Base-by-base conservation (phyloP, 192 early-diverging fungal genomes). In the Coemansia sp. region DNA sequence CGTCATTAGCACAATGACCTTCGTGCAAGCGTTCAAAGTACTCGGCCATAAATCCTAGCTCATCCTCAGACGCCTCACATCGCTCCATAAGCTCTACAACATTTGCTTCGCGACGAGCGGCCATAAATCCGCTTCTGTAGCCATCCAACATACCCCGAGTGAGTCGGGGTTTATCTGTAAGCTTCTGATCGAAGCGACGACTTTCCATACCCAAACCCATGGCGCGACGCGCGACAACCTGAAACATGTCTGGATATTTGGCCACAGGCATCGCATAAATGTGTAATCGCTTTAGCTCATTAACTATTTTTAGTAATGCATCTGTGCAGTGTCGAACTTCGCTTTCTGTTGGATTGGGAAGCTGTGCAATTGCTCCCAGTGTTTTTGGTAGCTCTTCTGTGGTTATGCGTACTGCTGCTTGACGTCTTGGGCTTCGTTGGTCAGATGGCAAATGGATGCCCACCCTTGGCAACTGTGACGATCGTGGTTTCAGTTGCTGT, bases 71-170 rank as follows among this genome's bases (percentile, higher is more conserved):
- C 9, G 67, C 46, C 11, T 23, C 24, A 9, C 64, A 63, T 32
- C 51, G 10, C 19, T 52, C 24, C 0, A 74, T 31, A 21, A 74
- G 14, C 4, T 61, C 50, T 6, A 51, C 25, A 2, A 56, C 42
- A 11, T 68, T 59, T 0, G 23, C 53, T 8, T 64, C 63, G n/a
- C 24, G 27, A 7, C 52, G 25, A 5, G 71, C 68, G 10, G 59
- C 21, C 30, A 46, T 36, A 54, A 74, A 79, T 21, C 77, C 77
- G 19, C 57, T 6, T 10, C 77, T 27, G 29, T 79, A 79, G 20
- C 77, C 77, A n/a, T 79, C 68, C 11, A 79, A n/a, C 68, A 79
- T 60, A 14, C 77, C 77, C 6, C 51, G 36, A 0, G 68, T 74
- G 42, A 61, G 64, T 8, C 51, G 17, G 7, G 72, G 77, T 46